Evolutionary conservation across 2,329 filamentous ascomycete species (phyloP).

Genomic region (Cercospora sp.): DNA sequence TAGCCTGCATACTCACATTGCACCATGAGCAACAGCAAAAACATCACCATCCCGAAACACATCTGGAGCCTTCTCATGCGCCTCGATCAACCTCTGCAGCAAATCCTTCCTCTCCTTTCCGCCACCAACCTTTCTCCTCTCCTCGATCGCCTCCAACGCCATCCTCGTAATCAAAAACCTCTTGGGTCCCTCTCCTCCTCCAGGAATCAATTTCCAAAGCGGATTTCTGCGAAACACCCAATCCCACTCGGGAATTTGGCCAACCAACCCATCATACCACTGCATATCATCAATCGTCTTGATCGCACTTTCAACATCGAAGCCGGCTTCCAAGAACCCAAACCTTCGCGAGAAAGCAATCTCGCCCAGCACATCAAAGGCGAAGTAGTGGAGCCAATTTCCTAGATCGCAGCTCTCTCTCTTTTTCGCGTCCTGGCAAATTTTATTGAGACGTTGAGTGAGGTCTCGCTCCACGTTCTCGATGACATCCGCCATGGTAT

Average conservation of each 20-base stretch:
- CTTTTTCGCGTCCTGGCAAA: conserved; percentile 34
- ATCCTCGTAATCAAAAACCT: conserved; percentile 56
- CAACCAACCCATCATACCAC: conserved; percentile 56
- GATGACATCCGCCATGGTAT: conserved; percentile 54
- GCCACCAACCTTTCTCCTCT: conserved; percentile 50
- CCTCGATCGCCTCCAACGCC: conserved; percentile 52
- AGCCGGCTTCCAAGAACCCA: conserved; percentile 54
- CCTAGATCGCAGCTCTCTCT: conserved; percentile 51
- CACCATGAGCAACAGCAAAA: conserved; percentile 59
- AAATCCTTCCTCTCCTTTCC: conserved; percentile 55
- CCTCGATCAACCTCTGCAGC: conserved; percentile 54
- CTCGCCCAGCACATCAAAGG: conserved; percentile 42
- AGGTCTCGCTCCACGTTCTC: conserved; percentile 55
- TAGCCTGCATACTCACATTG: conserved; percentile 47
- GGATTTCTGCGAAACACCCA: conserved; percentile 53
- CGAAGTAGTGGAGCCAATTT: conserved; percentile 41
- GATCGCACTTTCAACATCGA: conserved; percentile 55
- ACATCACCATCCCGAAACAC: conserved; percentile 56
- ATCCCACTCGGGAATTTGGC: conserved; percentile 56
- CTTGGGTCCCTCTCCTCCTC: conserved; percentile 42
- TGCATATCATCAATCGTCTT: conserved; percentile 56
- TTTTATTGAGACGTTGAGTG: conserved; percentile 46
- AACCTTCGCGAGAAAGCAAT: conserved; percentile 50
- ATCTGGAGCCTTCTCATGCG: conserved; percentile 54
- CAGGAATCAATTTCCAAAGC: conserved; percentile 49